These are phyloP conservation scores for Erucastrum elatum DNA, from an alignment of 345 rosid genomes.

Conservation along the genomic window DNA sequence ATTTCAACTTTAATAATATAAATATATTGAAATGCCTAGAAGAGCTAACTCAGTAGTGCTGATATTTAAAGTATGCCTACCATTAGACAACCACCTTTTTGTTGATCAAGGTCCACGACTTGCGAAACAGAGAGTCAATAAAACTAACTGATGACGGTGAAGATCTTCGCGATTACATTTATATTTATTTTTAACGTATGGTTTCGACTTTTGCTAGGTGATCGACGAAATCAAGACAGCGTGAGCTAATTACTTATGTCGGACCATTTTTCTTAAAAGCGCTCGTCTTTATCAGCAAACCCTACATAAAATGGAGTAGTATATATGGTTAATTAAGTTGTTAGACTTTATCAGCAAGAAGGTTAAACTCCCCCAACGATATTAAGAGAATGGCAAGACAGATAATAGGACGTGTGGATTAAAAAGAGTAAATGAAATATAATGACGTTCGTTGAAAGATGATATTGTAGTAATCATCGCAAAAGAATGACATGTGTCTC, in stretches of 20 bases:
- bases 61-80: too few species aligned
- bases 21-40: too few species aligned
- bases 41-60: too few species aligned
- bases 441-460: neutral
- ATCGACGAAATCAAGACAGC: conserved; percentile 25
- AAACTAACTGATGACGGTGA: conserved; percentile 19
- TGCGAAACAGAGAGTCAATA: conserved; percentile 14
- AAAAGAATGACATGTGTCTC: conserved; percentile 30
- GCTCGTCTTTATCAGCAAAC: conserved; percentile 16
- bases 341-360: too few species aligned
- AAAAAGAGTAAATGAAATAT: neutral
- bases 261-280: conserved; percentile 16
- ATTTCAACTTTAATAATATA: too few species aligned
- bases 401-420: neutral
- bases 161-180: conserved; percentile 12
- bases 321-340: too few species aligned
- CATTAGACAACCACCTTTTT: too few species aligned
- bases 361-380: too few species aligned
- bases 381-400: too few species aligned
- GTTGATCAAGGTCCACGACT: neutral
- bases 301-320: neutral
- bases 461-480: neutral
- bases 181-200: neutral
- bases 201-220: conserved; percentile 17
- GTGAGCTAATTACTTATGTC: conserved; percentile 21